These are phyloP conservation scores for Leccinum olivaceopallidum DNA, from an alignment of 768 basidiomycete species.

Conservation along the genomic window DNA sequence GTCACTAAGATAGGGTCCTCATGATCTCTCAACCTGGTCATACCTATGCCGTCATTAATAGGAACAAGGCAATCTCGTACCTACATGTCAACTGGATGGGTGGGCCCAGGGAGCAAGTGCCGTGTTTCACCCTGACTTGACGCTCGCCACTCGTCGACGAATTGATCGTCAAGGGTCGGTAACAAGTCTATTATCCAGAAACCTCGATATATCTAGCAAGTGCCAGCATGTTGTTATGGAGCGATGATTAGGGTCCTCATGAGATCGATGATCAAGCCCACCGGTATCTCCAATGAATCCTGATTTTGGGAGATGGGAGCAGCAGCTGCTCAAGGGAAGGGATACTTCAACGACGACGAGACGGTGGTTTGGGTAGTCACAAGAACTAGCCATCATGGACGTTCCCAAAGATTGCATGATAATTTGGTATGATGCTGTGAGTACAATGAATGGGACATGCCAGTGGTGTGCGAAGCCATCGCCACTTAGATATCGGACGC, in stretches of 20 bases:
- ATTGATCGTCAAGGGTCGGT: not conserved
- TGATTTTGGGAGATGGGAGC: not conserved
- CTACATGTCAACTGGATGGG: not conserved
- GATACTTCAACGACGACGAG: not conserved
- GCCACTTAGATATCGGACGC: slow-evolving; percentile 12
- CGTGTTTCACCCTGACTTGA: not conserved
- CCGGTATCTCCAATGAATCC: not conserved
- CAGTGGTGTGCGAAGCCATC: not conserved
- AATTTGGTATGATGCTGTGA: slow-evolving; percentile 62
- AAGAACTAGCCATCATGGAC: not conserved
- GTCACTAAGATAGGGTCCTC: not conserved
- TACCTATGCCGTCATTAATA: not conserved
- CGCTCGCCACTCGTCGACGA: not conserved
- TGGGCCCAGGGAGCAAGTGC: not conserved
- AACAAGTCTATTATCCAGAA: not conserved
- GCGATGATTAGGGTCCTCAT: not conserved
- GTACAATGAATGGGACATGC: slow-evolving; percentile 52
- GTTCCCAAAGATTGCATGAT: not conserved
- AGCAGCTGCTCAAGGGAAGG: not conserved
- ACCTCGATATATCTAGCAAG: not conserved
- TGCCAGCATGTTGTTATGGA: slow-evolving; percentile 2
- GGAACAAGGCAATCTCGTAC: not conserved
- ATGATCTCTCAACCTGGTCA: not conserved
- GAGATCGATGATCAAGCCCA: not conserved
- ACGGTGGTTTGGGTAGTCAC: not conserved